Base-by-base conservation (phyloP, 345 rosid species). In the Corchorus olitorius region DNA sequence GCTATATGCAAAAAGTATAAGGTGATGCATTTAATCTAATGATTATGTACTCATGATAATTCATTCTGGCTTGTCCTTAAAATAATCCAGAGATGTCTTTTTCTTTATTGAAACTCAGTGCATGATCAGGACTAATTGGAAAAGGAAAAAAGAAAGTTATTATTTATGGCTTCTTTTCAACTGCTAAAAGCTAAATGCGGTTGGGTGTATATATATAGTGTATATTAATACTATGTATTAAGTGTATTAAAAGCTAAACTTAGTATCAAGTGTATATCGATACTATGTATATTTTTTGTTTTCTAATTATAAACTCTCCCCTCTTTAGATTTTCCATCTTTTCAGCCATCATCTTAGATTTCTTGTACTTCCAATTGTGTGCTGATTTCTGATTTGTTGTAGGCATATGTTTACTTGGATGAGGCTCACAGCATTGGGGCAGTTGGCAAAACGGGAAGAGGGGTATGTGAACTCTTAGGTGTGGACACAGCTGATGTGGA, bases 361-460 rank as follows among this genome's bases (percentile, higher is more conserved):
- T 16, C 46, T 50, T 58, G 22, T 3, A 3, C 54, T 43, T 10
- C 14, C 43, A 43, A 4, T 59, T 33, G 20, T 41, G 20, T 59
- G 65, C 7, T 59, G 1, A 17, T 73, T 16, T 72, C 54, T 53
- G 2, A 8, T 72, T 54, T 72, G 8, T 75, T 66, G 73, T 66
- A 96, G 98, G 99, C 93, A 33, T 96, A 89, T 86, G 73, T 84
- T 49, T 96, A 93, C 81, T 88, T 93, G 86, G 99, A 96, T 22
- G 98, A 96, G 88, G 99, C 99, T 64, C 99, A 96, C 82, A 96
- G 99, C 82, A 93, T 96, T 79, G 97, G 99, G 75, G 99, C 99
- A 34, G 90, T 96, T 63, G 99, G 98, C 1, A 91, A 91, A 83
- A 86, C 97, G 22, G 98, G 98, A 68, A 89, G 93, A 77, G 99